phyloP scores from a whole-genome alignment of 164 flowering plant genomes.

The Magnolia officinalis region DNA sequence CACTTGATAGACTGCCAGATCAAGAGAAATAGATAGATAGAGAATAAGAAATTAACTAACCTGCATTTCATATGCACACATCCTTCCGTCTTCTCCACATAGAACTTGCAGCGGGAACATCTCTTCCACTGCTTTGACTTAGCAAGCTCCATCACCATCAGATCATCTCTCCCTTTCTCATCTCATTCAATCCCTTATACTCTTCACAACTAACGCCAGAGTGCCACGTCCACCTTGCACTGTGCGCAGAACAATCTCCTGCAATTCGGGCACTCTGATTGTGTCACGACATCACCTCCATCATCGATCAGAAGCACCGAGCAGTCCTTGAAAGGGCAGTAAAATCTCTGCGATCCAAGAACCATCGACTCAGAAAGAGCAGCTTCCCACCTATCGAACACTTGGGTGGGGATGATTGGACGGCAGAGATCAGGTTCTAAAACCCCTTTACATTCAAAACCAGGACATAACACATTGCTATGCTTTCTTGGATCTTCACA shows the following conservation, averaged over 20 bases:
- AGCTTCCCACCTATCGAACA: conserved; percentile 16
- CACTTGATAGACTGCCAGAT: conserved; percentile 13
- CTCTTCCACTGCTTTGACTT: conserved; percentile 40
- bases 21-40: too few species aligned
- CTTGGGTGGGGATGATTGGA: background rate
- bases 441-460: conserved; percentile 3
- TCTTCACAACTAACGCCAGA: conserved; percentile 26
- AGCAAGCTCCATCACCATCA: conserved; percentile 32
- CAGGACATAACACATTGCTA: conserved; percentile 21
- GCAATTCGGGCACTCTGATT: conserved; percentile 38
- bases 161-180: conserved; percentile 28
- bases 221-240: conserved; percentile 36
- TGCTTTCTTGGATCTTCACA: conserved; percentile 14
- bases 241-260: conserved; percentile 36
- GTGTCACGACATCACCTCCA: conserved; percentile 4
- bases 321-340: conserved; percentile 25
- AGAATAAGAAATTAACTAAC: conserved; percentile 15
- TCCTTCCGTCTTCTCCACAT: conserved; percentile 40
- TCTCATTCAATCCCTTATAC: conserved; percentile 17
- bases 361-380: conserved; percentile 9
- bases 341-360: conserved; percentile 1
- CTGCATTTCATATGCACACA: conserved; percentile 48
- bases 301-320: conserved; percentile 13
- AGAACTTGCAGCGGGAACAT: conserved; percentile 41
- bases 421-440: conserved; percentile 23